Conservation (phyloP, 306 rosid species). For the Crotalaria pallida region DNA sequence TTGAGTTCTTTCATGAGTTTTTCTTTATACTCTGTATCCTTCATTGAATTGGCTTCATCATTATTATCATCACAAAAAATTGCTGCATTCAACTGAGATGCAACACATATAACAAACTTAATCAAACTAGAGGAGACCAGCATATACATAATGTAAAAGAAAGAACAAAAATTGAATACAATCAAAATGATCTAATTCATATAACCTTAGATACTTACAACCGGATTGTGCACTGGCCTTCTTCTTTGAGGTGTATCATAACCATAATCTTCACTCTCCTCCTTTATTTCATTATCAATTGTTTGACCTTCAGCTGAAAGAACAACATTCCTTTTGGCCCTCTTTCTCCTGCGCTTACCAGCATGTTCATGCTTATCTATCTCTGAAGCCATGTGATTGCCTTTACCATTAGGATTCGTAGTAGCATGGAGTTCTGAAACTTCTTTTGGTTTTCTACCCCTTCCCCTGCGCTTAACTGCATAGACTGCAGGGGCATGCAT, state of each 20-base stretch:
- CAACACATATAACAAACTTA: neutral
- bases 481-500: neutral
- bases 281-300: neutral
- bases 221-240: neutral
- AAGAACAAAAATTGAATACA: neutral
- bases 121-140: neutral
- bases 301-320: too few relatives aligned
- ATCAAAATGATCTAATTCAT: neutral
- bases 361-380: neutral
- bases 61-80: neutral
- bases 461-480: neutral
- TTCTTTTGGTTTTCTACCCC: slow-evolving; percentile 6
- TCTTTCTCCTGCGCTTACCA: neutral
- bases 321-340: neutral
- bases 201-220: neutral
- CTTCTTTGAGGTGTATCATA: neutral
- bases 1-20: slow-evolving; percentile 22
- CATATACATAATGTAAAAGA: neutral
- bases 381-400: neutral
- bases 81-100: slow-evolving; percentile 20
- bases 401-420: neutral
- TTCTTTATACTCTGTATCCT: neutral
- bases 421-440: neutral
- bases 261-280: slow-evolving; percentile 8
- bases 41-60: neutral